Percentiles rank a stretch among this genome's conserved stretches.
phyloP scores from a whole-genome alignment of 345 rosid genomes.

The Raphanus raphanistrum region DNA sequence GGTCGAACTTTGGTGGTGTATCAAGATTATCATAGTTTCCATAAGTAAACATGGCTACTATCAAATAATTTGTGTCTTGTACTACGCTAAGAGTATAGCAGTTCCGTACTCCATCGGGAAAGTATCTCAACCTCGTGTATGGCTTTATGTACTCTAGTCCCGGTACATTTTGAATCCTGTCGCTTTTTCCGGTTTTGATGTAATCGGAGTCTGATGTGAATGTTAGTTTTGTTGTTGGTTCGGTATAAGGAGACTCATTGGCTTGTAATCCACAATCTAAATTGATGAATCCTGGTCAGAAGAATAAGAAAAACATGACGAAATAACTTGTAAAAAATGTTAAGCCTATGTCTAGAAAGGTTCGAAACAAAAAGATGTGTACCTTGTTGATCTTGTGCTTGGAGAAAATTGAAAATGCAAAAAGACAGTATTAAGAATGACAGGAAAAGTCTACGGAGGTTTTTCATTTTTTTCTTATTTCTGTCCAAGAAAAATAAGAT shows the following conservation, averaged over 20 bases:
- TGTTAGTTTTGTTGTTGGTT: slow-evolving; percentile 30
- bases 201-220: slow-evolving; percentile 22
- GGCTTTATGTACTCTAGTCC: slow-evolving; percentile 10
- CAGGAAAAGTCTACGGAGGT: not conserved
- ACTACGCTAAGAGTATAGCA: slow-evolving; percentile 30
- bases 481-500: not conserved
- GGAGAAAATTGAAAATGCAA: slow-evolving; percentile 8
- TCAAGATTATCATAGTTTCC: slow-evolving; percentile 35
- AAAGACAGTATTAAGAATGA: slow-evolving; percentile 9
- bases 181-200: slow-evolving; percentile 28
- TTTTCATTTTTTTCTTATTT: slow-evolving; percentile 19
- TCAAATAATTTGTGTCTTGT: slow-evolving; percentile 29
- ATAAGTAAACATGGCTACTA: slow-evolving; percentile 33
- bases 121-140: slow-evolving; percentile 32
- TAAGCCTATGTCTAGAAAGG: not conserved
- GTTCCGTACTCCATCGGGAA: slow-evolving; percentile 31
- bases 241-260: slow-evolving; percentile 33
- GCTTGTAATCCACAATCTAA: slow-evolving; percentile 34
- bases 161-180: slow-evolving; percentile 19
- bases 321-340: not conserved
- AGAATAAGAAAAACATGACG: not conserved
- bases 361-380: not conserved
- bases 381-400: slow-evolving; percentile 38
- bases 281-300: slow-evolving; percentile 28
- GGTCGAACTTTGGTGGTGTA: slow-evolving; percentile 27